Base-by-base conservation (phyloP, 208 protist species). In the Acanthamoeba lugdunensis region DNA sequence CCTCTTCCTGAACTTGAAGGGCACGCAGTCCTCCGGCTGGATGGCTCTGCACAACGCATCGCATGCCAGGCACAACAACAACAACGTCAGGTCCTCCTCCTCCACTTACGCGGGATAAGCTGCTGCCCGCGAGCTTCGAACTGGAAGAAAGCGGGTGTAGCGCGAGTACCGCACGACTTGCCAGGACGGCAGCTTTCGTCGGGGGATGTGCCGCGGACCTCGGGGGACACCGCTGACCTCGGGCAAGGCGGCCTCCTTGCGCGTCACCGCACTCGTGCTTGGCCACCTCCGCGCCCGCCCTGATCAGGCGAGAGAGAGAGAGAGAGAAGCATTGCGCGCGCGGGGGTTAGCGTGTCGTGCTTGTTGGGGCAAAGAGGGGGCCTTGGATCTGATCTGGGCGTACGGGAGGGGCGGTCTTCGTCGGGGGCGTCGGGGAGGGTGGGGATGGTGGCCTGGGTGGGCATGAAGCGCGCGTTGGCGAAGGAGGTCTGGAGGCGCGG, bases 361-460 rank as follows among this genome's bases (percentile, higher is more conserved):
- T 4, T 54, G 50, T 13, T 4, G 50, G 50, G 50, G 50, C 7
- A 11, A 54, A 11, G 50, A 54, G 50, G 11, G n/a, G 9, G n/a
- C 67, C 18, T 9, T 63, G 56, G 56, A 63, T 63, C n/a, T n/a
- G n/a, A n/a, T 63, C 9, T 63, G 61, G 4, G 16, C 11, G 71
- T 79, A 79, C 71, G 71, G 71, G n/a, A 45, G 9, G 71, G 71
- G 18, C 14, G 71, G 71, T 11, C 7, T 54, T 79, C 71, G 6
- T 79, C 71, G 14, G 9, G 14, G 4, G 9, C 71, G 33, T 79
- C 71, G 71, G 37, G 33, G n/a, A 79, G 6, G 7, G 71, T 79
- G 71, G 71, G 71, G 71, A 79, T 79, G 30, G 71, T 79, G 71
- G 71, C 71, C 16, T 37, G 71, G 6, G 71, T 79, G 14, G 71